These are phyloP conservation scores for Lachnellula cervina DNA, from an alignment of 2,329 filamentous ascomycete species.

Conservation along the genomic window DNA sequence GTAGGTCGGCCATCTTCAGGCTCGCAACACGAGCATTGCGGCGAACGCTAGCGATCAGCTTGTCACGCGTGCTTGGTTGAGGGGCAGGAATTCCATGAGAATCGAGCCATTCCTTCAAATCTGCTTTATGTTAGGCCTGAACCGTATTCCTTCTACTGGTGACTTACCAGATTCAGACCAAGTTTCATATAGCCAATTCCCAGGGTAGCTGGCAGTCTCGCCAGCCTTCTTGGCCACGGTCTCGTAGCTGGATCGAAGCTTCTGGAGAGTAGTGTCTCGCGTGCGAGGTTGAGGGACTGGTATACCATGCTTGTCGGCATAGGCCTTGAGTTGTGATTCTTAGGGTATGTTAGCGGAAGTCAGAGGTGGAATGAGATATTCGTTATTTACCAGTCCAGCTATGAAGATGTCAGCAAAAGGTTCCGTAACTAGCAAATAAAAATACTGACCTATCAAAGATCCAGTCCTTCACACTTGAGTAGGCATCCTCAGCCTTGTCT, in stretches of 20 bases:
- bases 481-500: slow-evolving; percentile 68
- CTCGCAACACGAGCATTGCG: slow-evolving; percentile 82
- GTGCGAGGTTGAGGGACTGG: slow-evolving; percentile 80
- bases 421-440: no score
- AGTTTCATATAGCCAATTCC: slow-evolving; percentile 85
- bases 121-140: slow-evolving; percentile 35
- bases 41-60: slow-evolving; percentile 81
- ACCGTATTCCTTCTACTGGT: not conserved
- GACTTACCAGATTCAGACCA: slow-evolving; percentile 69
- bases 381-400: slow-evolving; percentile 18
- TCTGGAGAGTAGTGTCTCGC: slow-evolving; percentile 74
- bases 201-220: slow-evolving; percentile 80
- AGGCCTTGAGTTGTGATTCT: slow-evolving; percentile 88
- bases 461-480: slow-evolving; percentile 76
- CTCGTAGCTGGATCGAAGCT: slow-evolving; percentile 78
- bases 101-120: slow-evolving; percentile 91
- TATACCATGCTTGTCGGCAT: slow-evolving; percentile 83
- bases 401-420: slow-evolving; percentile 8
- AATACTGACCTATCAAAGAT: slow-evolving; percentile 69
- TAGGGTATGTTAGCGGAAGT: slow-evolving; percentile 35
- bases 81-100: slow-evolving; percentile 80
- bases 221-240: slow-evolving; percentile 66
- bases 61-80: slow-evolving; percentile 79
- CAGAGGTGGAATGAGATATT: no score
- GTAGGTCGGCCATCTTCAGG: slow-evolving; percentile 58